Evolutionary conservation across 768 basidiomycete species (phyloP), one percentile per base, ranked within the genome.

Genomic region (Pleurotus platypus): DNA sequence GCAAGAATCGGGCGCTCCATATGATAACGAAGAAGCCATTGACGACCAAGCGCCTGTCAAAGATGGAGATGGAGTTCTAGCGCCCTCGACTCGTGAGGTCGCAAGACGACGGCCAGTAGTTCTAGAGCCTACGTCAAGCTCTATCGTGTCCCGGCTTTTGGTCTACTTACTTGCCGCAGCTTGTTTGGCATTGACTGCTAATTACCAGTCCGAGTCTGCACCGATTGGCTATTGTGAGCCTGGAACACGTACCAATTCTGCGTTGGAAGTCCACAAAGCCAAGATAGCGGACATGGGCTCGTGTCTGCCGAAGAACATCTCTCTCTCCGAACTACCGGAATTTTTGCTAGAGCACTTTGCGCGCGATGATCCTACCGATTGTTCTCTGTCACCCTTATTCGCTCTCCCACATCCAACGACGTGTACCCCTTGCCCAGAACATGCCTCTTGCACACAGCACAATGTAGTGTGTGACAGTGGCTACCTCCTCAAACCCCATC

Each of bases 161-260:
- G 62, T 71, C 53, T 57, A 75, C 58, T 56, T 75, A 4, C 59
- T 78, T 26, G 58, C 74, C 8, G 57, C 78, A 20, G 65, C 70
- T 15, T 60, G 70, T 16, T 70, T 68, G 12, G 70, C 68, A 59
- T 60, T 70, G 20, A 59, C 76, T 16, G 61, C 76, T 63, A 75
- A 75, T 15, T 89, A 84, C 75, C 92, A 91, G 71, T 58, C 62
- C 11, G 83, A 88, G 62, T 91, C 91, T 4, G 74, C 85, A 2
- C 68, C 76, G 9, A 84, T 94, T 62, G 92, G 92, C 4, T 94
- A 83, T 69, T 94, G 92, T 65, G 84, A 90, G 60, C 70, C 80
- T 37, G 86, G 82, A 16, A 81, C 69, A 56, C 72, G 76, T 61
- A 87, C 84, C 26, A 94, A 88, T 67, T 68, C 62, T 20, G 72